A percentile compares a stretch with the other conserved stretches of the same genome.
Evolutionary conservation across 495 filamentous ascomycete genomes (phyloP).

Genomic region (Terfezia claveryi): DNA sequence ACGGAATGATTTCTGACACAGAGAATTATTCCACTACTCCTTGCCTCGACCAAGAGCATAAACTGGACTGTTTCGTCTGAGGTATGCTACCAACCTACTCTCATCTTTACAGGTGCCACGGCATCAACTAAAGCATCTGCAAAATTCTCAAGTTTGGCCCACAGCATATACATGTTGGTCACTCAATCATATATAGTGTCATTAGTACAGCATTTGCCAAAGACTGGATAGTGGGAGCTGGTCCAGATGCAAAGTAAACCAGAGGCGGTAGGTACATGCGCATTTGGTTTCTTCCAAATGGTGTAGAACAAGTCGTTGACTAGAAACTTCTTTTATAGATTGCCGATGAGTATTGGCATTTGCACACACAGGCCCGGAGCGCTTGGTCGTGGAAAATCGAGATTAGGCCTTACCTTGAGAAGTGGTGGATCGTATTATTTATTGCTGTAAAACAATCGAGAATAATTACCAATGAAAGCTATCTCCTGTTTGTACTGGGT

Average conservation of each 20-base stretch:
- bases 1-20: slow-evolving; percentile 13
- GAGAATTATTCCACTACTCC: slow-evolving; percentile 46
- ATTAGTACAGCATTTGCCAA: slow-evolving; percentile 65
- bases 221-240: slow-evolving; percentile 31
- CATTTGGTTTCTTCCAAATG: not conserved
- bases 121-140: slow-evolving; percentile 57
- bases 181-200: slow-evolving; percentile 68
- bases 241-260: slow-evolving; percentile 47
- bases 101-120: slow-evolving; percentile 80
- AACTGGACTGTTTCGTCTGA: not conserved
- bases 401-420: slow-evolving; percentile 58
- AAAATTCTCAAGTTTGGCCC: slow-evolving; percentile 55
- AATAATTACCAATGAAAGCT: too few relatives aligned
- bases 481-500: too few relatives aligned
- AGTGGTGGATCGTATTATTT: slow-evolving; percentile 24
- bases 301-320: not conserved
- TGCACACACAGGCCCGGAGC: slow-evolving; percentile 66
- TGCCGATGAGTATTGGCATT: slow-evolving; percentile 70
- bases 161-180: slow-evolving; percentile 68
- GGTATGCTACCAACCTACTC: slow-evolving; percentile 39
- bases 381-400: slow-evolving; percentile 74
- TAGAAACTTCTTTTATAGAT: slow-evolving; percentile 32
- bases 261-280: slow-evolving; percentile 45
- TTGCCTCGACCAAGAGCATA: slow-evolving; percentile 28
- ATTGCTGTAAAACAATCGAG: too few relatives aligned